A percentile compares a stretch with the other conserved stretches of the same genome.
phyloP scores from a whole-genome alignment of 2,329 filamentous ascomycete species.

The Alternaria sp. region DNA sequence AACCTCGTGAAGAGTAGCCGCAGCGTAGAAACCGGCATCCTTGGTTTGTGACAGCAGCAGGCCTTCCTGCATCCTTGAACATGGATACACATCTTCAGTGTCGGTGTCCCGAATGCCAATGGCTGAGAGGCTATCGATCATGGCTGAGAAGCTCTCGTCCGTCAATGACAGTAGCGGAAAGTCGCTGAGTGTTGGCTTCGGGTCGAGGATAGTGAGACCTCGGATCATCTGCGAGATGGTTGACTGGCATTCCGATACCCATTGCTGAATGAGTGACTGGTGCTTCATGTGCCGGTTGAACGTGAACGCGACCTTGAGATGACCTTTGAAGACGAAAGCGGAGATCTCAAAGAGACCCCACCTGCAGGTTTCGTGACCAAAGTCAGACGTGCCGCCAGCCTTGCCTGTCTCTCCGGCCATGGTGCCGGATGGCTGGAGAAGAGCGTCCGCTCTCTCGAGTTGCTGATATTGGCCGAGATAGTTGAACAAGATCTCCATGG shows the following conservation, averaged over 20 bases:
- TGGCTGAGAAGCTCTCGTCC: conserved; percentile 50
- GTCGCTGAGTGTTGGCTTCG: conserved; percentile 51
- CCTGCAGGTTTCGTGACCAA: conserved; percentile 52
- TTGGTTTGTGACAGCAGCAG: conserved; percentile 41
- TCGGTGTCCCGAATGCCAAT: conserved; percentile 46
- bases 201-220: conserved; percentile 32
- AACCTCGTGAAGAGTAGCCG: conserved; percentile 39
- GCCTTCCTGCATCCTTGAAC: conserved; percentile 43
- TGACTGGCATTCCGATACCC: conserved; percentile 51
- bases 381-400: conserved; percentile 55
- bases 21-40: conserved; percentile 41
- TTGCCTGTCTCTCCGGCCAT: conserved; percentile 56
- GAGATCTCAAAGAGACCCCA: conserved; percentile 61
- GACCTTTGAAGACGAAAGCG: conserved; percentile 55
- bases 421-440: conserved; percentile 52
- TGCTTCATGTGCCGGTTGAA: conserved; percentile 58
- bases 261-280: conserved; percentile 51
- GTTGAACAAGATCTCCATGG: conserved; percentile 65
- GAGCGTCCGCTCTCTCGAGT: conserved; percentile 52
- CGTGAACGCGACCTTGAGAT: conserved; percentile 58
- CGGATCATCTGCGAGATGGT: conserved; percentile 41
- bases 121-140: conserved; percentile 49
- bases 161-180: conserved; percentile 55
- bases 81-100: conserved; percentile 50
- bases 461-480: conserved; percentile 61